These are phyloP conservation scores for Verticillium albo-atrum DNA, from an alignment of 2,329 filamentous ascomycete species.

Conservation along the genomic window DNA sequence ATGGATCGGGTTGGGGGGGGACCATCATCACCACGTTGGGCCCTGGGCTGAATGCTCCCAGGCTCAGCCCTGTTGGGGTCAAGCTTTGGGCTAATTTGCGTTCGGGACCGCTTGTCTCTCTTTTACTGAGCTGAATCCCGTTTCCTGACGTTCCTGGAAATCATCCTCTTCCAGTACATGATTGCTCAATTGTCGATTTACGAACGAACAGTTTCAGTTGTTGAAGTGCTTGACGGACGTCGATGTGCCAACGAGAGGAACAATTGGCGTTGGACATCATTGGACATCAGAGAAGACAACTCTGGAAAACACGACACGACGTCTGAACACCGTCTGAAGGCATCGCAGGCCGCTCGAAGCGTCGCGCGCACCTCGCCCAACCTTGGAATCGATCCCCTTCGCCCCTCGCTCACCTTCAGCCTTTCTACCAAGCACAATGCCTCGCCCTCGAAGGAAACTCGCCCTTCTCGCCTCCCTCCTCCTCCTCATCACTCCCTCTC, in stretches of 20 bases:
- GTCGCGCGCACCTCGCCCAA: too few species aligned
- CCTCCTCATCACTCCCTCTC: slow-evolving; percentile 15
- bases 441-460: slow-evolving; percentile 4
- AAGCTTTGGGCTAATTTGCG: background rate
- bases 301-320: background rate
- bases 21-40: background rate
- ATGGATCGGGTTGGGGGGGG: background rate
- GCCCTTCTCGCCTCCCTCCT: slow-evolving; percentile 17
- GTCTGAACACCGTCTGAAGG: background rate
- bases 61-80: background rate
- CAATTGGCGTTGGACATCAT: background rate
- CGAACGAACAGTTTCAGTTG: background rate
- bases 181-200: background rate
- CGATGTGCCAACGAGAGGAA: background rate
- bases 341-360: background rate
- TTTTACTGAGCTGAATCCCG: background rate
- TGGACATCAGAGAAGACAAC: background rate
- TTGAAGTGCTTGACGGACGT: background rate
- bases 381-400: too few species aligned
- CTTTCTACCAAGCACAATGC: slow-evolving; percentile 2
- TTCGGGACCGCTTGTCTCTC: background rate
- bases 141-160: background rate
- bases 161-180: too few species aligned
- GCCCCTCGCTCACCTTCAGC: background rate
- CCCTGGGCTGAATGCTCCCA: background rate